Evolutionary conservation across 2,329 filamentous ascomycete species (phyloP).

Genomic region (Cordyceps farinosa): DNA sequence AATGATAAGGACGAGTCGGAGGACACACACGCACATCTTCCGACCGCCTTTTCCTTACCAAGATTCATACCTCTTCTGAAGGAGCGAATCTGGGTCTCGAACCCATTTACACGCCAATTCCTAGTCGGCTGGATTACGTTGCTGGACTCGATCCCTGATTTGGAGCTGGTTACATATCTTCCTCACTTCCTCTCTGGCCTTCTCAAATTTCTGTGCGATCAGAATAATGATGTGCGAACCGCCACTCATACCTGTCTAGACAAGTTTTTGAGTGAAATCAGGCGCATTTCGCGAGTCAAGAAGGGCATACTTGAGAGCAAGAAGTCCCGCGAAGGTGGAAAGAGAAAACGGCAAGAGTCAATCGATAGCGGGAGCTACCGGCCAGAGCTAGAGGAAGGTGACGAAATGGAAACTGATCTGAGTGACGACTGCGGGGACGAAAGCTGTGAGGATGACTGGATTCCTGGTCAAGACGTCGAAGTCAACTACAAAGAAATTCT

Average conservation of each 20-base stretch:
- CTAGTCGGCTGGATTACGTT: conserved; percentile 94
- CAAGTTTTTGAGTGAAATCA: conserved; percentile 88
- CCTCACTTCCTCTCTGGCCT: conserved; percentile 88
- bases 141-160: conserved; percentile 91
- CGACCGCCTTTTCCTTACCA: conserved; percentile 86
- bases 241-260: conserved; percentile 86
- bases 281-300: conserved; percentile 87
- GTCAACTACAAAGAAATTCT: conserved; percentile 90
- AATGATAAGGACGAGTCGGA: conserved; percentile 43
- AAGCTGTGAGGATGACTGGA: conserved; percentile 85
- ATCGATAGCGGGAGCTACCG: conserved; percentile 62
- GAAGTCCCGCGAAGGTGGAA: conserved; percentile 64
- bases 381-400: conserved; percentile 56
- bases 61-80: conserved; percentile 90
- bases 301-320: conserved; percentile 86
- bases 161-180: conserved; percentile 89
- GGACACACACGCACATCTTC: conserved; percentile 49
- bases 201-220: conserved; percentile 87
- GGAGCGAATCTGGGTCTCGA: conserved; percentile 90
- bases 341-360: conserved; percentile 66
- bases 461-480: conserved; percentile 93
- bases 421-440: conserved; percentile 55
- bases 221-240: conserved; percentile 90
- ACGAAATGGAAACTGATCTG: conserved; percentile 56
- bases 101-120: conserved; percentile 92